Conservation (phyloP, 2,329 filamentous ascomycete species). For the Tolypocladium paradoxum region DNA sequence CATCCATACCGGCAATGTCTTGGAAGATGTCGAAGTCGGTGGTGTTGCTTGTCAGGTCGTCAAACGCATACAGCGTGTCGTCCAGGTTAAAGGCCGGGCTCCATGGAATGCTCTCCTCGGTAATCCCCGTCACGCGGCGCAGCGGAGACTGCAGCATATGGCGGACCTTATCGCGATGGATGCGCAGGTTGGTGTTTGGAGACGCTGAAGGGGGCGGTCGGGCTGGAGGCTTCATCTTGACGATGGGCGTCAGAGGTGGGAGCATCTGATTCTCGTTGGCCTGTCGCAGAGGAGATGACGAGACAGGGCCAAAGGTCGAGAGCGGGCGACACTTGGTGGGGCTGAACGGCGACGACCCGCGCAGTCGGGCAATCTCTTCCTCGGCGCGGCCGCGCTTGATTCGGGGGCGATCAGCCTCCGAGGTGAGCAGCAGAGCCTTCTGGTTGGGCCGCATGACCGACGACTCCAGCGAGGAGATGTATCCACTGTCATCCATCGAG, state of each 20-base stretch:
- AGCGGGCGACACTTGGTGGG: conserved; percentile 59
- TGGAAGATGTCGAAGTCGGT: conserved; percentile 55
- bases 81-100: conserved; percentile 59
- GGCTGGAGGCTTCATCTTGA: conserved; percentile 61
- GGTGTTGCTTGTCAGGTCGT: conserved; percentile 38
- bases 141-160: conserved; percentile 72
- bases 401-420: conserved; percentile 67
- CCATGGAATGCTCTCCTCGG: conserved; percentile 43
- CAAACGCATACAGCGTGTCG: conserved; percentile 37
- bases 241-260: conserved; percentile 70
- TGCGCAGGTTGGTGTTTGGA: conserved; percentile 81
- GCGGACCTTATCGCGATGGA: conserved; percentile 76
- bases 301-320: conserved; percentile 39
- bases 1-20: conserved; percentile 20
- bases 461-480: conserved; percentile 92
- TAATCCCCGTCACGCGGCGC: conserved; percentile 30
- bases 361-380: conserved; percentile 87
- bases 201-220: conserved; percentile 63
- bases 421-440: conserved; percentile 55
- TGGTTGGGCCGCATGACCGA: conserved; percentile 68
- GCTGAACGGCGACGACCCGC: conserved; percentile 87
- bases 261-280: conserved; percentile 48
- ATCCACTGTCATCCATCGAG: conserved; percentile 85
- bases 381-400: conserved; percentile 87
- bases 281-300: conserved; percentile 59